Evolutionary conservation across 2,329 filamentous ascomycete species (phyloP).

Genomic region (Escovopsis weberi): DNA sequence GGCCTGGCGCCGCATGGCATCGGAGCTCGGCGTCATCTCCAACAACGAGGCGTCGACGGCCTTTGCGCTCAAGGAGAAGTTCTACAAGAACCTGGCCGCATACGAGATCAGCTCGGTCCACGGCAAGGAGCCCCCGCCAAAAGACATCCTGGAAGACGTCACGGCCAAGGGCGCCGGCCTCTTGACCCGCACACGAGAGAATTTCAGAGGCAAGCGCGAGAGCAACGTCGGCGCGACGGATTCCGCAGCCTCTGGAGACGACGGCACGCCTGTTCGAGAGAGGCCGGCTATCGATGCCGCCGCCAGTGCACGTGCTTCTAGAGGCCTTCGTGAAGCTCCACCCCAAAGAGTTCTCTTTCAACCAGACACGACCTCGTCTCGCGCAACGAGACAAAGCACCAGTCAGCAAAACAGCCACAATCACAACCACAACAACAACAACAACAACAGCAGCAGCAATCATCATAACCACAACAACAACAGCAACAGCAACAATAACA

Average conservation of each 20-base stretch:
- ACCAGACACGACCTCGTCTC: constrained; percentile 54
- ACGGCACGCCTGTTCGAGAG: constrained; percentile 43
- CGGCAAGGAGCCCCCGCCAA: constrained; percentile 68
- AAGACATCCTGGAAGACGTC: constrained; percentile 75
- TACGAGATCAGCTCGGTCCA: constrained; percentile 73
- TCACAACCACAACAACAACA: background rate
- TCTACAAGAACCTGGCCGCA: constrained; percentile 78
- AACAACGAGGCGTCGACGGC: constrained; percentile 69
- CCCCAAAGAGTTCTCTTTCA: constrained; percentile 75
- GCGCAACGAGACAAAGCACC: constrained; percentile 46
- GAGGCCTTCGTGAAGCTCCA: constrained; percentile 66
- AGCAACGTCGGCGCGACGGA: constrained; percentile 37
- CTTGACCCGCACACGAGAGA: constrained; percentile 65
- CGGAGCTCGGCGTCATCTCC: constrained; percentile 60
- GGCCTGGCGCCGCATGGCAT: constrained; percentile 68
- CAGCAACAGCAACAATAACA: no score
- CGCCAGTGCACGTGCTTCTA: constrained; percentile 42
- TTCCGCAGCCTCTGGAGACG: constrained; percentile 44
- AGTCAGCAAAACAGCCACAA: constrained; percentile 22
- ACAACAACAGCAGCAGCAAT: background rate
- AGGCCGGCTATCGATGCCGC: constrained; percentile 35
- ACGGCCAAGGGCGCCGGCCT: constrained; percentile 73
- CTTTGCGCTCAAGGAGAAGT: constrained; percentile 74
- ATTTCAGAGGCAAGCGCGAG: constrained; percentile 42
- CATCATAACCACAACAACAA: no score